Base-by-base conservation (phyloP, 2,329 filamentous ascomycete species). In the Furcasterigmium furcatum region DNA sequence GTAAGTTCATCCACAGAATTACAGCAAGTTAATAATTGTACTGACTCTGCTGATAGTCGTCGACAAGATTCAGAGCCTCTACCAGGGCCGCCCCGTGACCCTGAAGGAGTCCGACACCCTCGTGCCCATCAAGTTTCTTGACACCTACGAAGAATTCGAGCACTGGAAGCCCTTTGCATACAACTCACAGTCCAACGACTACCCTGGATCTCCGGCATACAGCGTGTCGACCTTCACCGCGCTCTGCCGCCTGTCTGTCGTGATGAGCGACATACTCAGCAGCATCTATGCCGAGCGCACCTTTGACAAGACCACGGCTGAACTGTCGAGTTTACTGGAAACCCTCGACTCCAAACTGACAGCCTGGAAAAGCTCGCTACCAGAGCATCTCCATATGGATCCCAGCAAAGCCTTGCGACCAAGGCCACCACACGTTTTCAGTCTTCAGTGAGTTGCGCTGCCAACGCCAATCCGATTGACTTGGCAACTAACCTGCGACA, bases 51-150 rank as follows among this genome's bases (percentile, higher is more conserved):
- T 43, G 41, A 10, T 53, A 53, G 55, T 68, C 38, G 41, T 64
- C 34, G 77, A 79, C 48, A 80, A 79, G 50, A 68, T 79, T 8
- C 76, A 81, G 48, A 73, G 68, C 13, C 55, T 81, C 0, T 81
- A 79, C 41, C 74, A 77, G 51, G 77, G 77, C 1, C 70, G 76
- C 1, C 78, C 75, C 0, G 68, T 68, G 0, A 71, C 59, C 3
- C 56, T 78, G 6, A 70, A 71, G 9, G 66, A 73, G n/a, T 64
- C 63, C 0, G 71, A 78, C 20, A 66, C 65, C 0, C 58, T 65
- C 9, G 72, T 79, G 0, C 68, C 74, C 0, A 67, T 76, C 16
- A 61, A 65, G 6, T 75, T 77, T 20, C 58, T 70, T 2, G 74
- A 79, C 42, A 65, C 64, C 0, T 79, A 67, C 25, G 77, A 81